Evolutionary conservation across 2,329 filamentous ascomycete species (phyloP), one percentile per base, ranked within the genome.

Genomic region (Trichoderma brevicompactum): DNA sequence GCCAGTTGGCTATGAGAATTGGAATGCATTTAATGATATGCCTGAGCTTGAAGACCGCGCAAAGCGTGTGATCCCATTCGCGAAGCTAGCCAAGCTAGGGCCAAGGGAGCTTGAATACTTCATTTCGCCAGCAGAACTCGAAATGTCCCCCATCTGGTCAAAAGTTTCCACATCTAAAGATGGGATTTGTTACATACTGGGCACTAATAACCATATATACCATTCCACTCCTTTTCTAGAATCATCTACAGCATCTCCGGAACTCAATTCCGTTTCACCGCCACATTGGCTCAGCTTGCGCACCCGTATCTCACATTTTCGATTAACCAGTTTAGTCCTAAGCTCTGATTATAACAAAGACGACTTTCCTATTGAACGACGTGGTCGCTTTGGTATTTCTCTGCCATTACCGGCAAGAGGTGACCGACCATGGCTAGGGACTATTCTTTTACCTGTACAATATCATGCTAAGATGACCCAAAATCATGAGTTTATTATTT

Each of bases 1-100:
- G 15, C 62, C 62, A 9, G 53, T 64, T 3, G 62, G 62, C 2
- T 56, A 64, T 43, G 62, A 64, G 38, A 38, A 64, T 10, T 64
- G 62, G 62, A 43, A 64, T 50, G 44, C 36, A 5, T 58, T 64
- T 7, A 64, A 64, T 10, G 8, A 19, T n/a, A 55, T 64, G 50
- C 53, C 44, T 7, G 62, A 36, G 28, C n/a, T 64, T 1, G 43
- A 64, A 0, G 44, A 58, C 2, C 62, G 62, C 15, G 62, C 52
- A 2, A 43, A 55, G 44, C 52, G 62, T 6, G 62, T 64, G 5
- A 43, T 38, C 13, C 44, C 62, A 32, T 58, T 60, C 23, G 36
- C 19, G 5, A 50, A 50, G 4, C 6, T 60, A 12, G 19, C 44
- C 7, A 41, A 50, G 36, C 5, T 64, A 10, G 56, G 34, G 0